Percentiles rank a stretch among this genome's conserved stretches.
Evolutionary conservation across 441 rosid genomes (phyloP).

Genomic region (Mallotus japonicus): DNA sequence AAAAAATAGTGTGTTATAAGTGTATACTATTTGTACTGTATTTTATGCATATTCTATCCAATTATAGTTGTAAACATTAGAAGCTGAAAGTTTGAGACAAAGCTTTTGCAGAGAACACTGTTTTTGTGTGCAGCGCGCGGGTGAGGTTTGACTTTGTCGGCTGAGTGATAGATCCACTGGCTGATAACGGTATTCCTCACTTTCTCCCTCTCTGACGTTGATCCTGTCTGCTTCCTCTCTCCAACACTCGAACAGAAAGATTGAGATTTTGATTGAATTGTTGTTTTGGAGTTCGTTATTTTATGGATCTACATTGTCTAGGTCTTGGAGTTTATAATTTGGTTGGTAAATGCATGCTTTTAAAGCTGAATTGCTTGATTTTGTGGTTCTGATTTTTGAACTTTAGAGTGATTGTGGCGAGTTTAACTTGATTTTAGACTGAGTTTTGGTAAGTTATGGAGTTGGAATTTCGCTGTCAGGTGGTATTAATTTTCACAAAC

Average conservation of each 20-base stretch:
- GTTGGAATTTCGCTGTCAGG: neutral
- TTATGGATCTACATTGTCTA: constrained; percentile 13
- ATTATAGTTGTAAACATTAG: too few relatives aligned
- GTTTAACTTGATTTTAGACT: neutral
- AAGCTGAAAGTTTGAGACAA: neutral
- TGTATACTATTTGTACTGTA: too few relatives aligned
- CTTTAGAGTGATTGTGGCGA: too few relatives aligned
- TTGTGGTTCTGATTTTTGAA: neutral
- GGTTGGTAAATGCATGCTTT: neutral
- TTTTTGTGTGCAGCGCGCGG: neutral
- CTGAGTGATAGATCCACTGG: constrained; percentile 13
- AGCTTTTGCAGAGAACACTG: neutral
- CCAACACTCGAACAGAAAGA: neutral
- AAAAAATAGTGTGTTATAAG: too few relatives aligned
- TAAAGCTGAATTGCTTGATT: neutral
- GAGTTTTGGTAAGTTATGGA: neutral
- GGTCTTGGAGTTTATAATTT: neutral
- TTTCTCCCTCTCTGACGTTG: neutral
- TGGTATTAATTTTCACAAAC: too few relatives aligned
- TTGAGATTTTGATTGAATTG: constrained; percentile 7
- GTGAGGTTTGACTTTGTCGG: constrained; percentile 11
- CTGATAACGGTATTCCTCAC: neutral
- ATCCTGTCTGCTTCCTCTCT: neutral
- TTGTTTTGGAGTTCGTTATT: constrained; percentile 4
- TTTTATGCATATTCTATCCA: too few relatives aligned